Evolutionary conservation across 345 rosid species (phyloP), one percentile per base, ranked within the genome.

Genomic region (Eucalyptus virginea): DNA sequence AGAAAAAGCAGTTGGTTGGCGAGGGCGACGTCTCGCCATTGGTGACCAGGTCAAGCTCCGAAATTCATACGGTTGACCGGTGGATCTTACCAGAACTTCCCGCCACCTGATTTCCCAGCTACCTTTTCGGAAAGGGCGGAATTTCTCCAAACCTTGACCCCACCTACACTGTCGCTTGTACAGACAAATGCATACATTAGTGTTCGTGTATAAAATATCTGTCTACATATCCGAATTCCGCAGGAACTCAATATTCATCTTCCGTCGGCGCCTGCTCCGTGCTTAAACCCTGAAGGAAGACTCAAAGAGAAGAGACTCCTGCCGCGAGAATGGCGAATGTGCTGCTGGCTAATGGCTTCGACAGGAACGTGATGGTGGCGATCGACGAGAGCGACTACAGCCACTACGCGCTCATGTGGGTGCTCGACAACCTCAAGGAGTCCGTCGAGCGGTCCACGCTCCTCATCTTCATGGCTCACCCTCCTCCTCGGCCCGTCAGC

Each of bases 331-430:
- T 77, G 85, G 85, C 85, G 85, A 42, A 77, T 23, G 9, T 40
- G 8, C 7, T 40, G 47, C 26, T 77, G 85, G 85, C 85, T 11
- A 88, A 88, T 11, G 89, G 88, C 87, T 26, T 8, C 32, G 89
- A 69, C 47, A 92, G 47, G 89, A 92, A 91, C 88, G 91, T 94
- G 91, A 93, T 93, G 94, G 90, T 93, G 89, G 95, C 93, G 4
- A 72, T 93, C 34, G 96, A 94, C 49, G 95, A 93, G 86, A 89
- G 95, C 62, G 96, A 94, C 45, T 89, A n/a, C 81, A 93, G 95
- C 90, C 89, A 93, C 90, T 88, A 92, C 65, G 95, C 95, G 11
- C 94, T 95, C 18, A 86, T 89, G 58, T 94, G 95, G 96, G 89
- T 87, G 15, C 95, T 94, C 40, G 93, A 95, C 81, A 87, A 94